phyloP scores from a whole-genome alignment of 2,329 filamentous ascomycete genomes.

The Trichophaea hybrida region DNA sequence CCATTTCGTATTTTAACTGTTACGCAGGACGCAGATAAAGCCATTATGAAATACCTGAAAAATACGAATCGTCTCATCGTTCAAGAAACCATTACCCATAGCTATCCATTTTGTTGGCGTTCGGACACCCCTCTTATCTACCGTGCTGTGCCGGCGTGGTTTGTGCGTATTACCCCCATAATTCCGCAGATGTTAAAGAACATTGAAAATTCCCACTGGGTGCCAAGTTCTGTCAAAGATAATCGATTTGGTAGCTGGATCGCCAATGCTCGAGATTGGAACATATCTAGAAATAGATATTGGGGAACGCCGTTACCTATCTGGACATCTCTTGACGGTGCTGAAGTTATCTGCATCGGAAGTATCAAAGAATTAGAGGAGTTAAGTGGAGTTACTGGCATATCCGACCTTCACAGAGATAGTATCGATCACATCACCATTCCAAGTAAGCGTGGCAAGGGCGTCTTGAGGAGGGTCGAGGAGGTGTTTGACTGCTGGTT shows the following conservation, averaged over 20 bases:
- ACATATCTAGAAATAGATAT: constrained; percentile 82
- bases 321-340: constrained; percentile 80
- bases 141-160: constrained; percentile 85
- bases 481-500: constrained; percentile 98
- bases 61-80: constrained; percentile 60
- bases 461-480: constrained; percentile 61
- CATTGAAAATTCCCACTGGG: constrained; percentile 82
- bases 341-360: constrained; percentile 74
- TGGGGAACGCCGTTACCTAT: constrained; percentile 89
- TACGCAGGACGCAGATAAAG: constrained; percentile 59
- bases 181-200: constrained; percentile 82
- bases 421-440: constrained; percentile 92
- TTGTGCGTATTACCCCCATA: constrained; percentile 71
- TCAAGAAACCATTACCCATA: constrained; percentile 78
- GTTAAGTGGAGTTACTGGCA: constrained; percentile 73
- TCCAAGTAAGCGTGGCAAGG: constrained; percentile 75
- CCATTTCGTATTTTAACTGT: constrained; percentile 1
- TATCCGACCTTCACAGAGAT: constrained; percentile 79
- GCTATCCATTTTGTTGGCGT: constrained; percentile 83
- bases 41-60: constrained; percentile 81
- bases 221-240: constrained; percentile 79
- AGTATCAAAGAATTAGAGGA: constrained; percentile 72
- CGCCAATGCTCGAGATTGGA: constrained; percentile 81
- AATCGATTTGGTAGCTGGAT: constrained; percentile 88
- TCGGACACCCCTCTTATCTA: constrained; percentile 94